Base-by-base conservation (phyloP, 495 filamentous ascomycete species). In the Trypethelium eluteriae region DNA sequence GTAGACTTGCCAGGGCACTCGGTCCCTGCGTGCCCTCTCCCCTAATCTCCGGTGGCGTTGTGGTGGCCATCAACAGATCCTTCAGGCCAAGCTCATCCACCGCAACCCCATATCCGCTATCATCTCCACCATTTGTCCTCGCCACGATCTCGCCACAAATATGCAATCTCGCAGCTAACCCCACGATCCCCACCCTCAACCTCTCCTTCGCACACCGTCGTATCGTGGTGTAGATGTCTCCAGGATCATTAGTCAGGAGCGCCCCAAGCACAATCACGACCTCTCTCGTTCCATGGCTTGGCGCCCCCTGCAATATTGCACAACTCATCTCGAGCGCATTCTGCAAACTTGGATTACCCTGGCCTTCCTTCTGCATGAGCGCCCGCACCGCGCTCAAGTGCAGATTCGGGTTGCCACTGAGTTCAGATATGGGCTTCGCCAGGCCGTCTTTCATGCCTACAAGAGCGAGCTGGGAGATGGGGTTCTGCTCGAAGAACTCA, bases 401-500 rank as follows among this genome's bases (percentile, higher is more conserved):
- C 63, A 95, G 91, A 6, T 84, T 86, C 0, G 92, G 91, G 74
- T 97, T 97, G 2, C 95, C 95, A 64, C 86, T 89, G 81, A 96
- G 88, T 73, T 96, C 90, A 74, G 87, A 92, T 62, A 98, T 84
- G 44, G 90, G 80, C 9, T 94, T 76, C 7, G 92, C 93, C 16
- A 98, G 79, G 14, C 94, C 94, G 76, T 98, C 95, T 53, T 74
- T 86, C 85, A 96, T 93, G 59, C 89, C 93, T 49, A 98, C 79
- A 34, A 98, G 86, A 14, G 89, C 91, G 46, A 98, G 81, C 73
- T 98, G 95, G 38, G 91, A 94, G 75, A 98, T 98, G n/a, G 94
- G 94, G 68, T 98, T 98, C 76, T 98, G 94, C 76, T 97, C 93
- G 74, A 98, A 98, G 77, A 92, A 98, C 70, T 97, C 95, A 57